A percentile compares a stretch with the other conserved stretches of the same genome.
Conservation (phyloP, 768 basidiomycete genomes). For the Tephrocybe sp. region DNA sequence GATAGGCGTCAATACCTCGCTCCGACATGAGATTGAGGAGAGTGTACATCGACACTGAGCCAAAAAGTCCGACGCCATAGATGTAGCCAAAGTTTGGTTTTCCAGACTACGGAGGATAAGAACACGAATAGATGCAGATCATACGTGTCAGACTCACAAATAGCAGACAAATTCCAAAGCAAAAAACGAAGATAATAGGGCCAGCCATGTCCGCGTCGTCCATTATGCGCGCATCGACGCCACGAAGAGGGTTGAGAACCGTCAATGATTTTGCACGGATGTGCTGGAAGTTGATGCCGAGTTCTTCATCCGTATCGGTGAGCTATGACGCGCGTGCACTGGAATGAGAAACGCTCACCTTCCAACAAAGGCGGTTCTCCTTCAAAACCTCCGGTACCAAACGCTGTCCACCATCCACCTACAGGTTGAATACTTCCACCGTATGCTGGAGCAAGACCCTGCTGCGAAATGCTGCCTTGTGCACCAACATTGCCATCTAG, state of each 20-base stretch:
- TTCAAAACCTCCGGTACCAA: constrained; percentile 93
- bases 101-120: constrained; percentile 66
- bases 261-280: constrained; percentile 93
- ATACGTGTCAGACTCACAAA: constrained; percentile 58
- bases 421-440: constrained; percentile 72
- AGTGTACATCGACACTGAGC: constrained; percentile 88
- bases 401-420: constrained; percentile 93
- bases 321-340: not conserved
- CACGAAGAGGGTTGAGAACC: constrained; percentile 88
- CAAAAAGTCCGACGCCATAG: constrained; percentile 96
- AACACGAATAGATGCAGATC: not conserved
- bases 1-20: constrained; percentile 92
- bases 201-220: constrained; percentile 98
- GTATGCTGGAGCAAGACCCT: constrained; percentile 47
- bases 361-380: constrained; percentile 95
- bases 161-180: constrained; percentile 90
- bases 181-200: constrained; percentile 92
- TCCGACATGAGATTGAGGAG: constrained; percentile 98
- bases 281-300: constrained; percentile 97
- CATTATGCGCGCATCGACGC: constrained; percentile 92
- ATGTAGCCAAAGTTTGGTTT: constrained; percentile 99
- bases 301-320: constrained; percentile 52
- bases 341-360: constrained; percentile 50
- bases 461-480: constrained; percentile 53
- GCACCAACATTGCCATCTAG: constrained; percentile 66